Evolutionary conservation across 2,329 filamentous ascomycete species (phyloP).

Genomic region (Elsinoe necatrix): DNA sequence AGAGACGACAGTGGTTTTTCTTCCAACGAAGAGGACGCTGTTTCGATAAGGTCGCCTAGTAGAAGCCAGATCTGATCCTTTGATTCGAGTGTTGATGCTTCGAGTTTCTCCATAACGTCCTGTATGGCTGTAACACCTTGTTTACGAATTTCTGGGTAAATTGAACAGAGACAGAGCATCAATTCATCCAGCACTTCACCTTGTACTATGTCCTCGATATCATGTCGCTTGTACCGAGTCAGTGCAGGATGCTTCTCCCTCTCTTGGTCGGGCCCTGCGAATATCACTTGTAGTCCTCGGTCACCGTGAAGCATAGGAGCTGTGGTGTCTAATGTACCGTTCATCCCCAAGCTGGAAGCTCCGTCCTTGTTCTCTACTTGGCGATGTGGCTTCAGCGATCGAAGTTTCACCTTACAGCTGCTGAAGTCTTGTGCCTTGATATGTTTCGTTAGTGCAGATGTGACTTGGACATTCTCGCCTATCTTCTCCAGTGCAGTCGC

Average conservation of each 20-base stretch:
- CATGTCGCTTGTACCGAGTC: conserved; percentile 63
- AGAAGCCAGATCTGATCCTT: conserved; percentile 72
- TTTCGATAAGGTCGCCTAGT: conserved; percentile 71
- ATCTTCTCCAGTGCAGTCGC: conserved; percentile 18
- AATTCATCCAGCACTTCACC: conserved; percentile 64
- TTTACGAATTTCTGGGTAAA: conserved; percentile 64
- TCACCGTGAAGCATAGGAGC: not conserved
- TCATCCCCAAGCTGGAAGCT: not conserved
- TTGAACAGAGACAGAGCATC: conserved; percentile 66
- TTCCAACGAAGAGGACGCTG: conserved; percentile 43
- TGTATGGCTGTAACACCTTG: conserved; percentile 65
- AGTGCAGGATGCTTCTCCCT: conserved; percentile 40
- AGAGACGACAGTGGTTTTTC: conserved; percentile 53
- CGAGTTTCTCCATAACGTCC: conserved; percentile 49
- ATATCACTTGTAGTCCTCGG: conserved; percentile 17
- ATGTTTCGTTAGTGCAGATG: not conserved
- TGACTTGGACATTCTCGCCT: conserved; percentile 16
- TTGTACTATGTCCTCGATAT: conserved; percentile 68
- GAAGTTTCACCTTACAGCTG: not conserved
- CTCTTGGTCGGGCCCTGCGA: conserved; percentile 34
- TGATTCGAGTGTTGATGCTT: conserved; percentile 63
- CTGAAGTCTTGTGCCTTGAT: not conserved
- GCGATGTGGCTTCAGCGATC: not conserved
- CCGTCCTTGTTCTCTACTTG: not conserved
- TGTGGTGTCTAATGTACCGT: conserved; percentile 7